Conservation (phyloP, 108 stramenopile genomes). For the Conticribra weissflogii region DNA sequence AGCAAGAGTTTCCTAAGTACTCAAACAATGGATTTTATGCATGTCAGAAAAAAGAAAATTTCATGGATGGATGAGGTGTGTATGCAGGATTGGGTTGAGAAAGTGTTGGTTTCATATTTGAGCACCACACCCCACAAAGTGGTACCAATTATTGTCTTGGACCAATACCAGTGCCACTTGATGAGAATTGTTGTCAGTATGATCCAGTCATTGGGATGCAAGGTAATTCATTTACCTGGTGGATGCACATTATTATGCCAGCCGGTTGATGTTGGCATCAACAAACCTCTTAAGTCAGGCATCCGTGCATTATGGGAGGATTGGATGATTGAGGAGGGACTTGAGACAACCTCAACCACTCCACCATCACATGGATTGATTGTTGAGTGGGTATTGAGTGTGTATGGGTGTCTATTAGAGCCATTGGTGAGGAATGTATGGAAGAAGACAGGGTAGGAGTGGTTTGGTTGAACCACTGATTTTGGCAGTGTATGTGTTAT, state of each 20-base stretch:
- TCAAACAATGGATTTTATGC: neutral
- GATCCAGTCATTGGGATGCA: too few relatives aligned
- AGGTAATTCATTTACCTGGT: too few relatives aligned
- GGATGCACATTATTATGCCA: too few relatives aligned
- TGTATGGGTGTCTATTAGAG: too few relatives aligned
- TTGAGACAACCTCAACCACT: too few relatives aligned
- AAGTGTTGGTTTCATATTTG: neutral
- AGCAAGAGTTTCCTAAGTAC: neutral
- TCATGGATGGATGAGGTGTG: neutral
- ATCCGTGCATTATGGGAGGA: neutral
- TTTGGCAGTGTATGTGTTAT: too few relatives aligned
- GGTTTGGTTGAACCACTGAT: too few relatives aligned
- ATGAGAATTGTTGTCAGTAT: slow-evolving; percentile 23
- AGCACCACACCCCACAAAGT: neutral
- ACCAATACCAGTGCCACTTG: slow-evolving; percentile 27
- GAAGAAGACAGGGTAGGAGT: too few relatives aligned
- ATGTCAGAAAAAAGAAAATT: neutral
- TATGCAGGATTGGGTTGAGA: neutral
- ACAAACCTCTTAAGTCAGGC: slow-evolving; percentile 14
- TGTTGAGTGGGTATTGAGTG: too few relatives aligned
- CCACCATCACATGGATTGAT: too few relatives aligned
- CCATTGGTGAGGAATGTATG: too few relatives aligned
- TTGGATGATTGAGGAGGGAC: neutral
- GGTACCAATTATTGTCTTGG: slow-evolving; percentile 15
- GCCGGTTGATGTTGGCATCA: too few relatives aligned